Evolutionary conservation across 2,329 filamentous ascomycete genomes (phyloP).

Genomic region (Stenocarpella maydis): DNA sequence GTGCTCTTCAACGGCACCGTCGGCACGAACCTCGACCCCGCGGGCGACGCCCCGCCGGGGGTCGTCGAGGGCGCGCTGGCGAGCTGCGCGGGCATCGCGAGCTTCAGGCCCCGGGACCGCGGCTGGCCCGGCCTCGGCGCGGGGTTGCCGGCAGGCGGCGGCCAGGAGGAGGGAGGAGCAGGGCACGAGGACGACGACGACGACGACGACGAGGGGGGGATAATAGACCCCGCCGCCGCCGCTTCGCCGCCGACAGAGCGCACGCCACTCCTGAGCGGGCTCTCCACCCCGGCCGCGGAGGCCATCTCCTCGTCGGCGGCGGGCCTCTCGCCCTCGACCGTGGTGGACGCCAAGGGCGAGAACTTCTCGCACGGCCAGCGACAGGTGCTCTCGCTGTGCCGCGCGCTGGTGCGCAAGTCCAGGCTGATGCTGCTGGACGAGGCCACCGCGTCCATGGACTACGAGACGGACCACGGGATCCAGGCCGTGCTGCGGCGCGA

Average conservation of each 20-base stretch:
- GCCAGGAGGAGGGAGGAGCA: constrained; percentile 34
- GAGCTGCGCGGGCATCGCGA: constrained; percentile 68
- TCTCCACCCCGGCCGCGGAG: constrained; percentile 27
- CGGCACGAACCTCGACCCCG: constrained; percentile 70
- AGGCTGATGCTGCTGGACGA: constrained; percentile 66
- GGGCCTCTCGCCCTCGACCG: constrained; percentile 52
- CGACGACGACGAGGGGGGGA: not conserved
- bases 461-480: constrained; percentile 64
- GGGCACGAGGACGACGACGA: too few relatives aligned
- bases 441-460: constrained; percentile 67
- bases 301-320: constrained; percentile 36
- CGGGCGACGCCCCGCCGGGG: constrained; percentile 60
- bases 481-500: constrained; percentile 61
- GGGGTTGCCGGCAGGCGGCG: constrained; percentile 40
- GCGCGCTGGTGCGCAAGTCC: constrained; percentile 62
- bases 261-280: constrained; percentile 32
- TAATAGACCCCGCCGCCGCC: not conserved
- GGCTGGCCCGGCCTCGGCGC: too few relatives aligned
- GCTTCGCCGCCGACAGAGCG: constrained; percentile 29
- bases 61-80: constrained; percentile 67
- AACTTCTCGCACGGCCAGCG: constrained; percentile 67
- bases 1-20: constrained; percentile 49
- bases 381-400: constrained; percentile 65
- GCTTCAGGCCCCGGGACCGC: constrained; percentile 51
- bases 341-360: constrained; percentile 60